Base-by-base conservation (phyloP, 257 asterid species). In the Nicotiana undulata region DNA sequence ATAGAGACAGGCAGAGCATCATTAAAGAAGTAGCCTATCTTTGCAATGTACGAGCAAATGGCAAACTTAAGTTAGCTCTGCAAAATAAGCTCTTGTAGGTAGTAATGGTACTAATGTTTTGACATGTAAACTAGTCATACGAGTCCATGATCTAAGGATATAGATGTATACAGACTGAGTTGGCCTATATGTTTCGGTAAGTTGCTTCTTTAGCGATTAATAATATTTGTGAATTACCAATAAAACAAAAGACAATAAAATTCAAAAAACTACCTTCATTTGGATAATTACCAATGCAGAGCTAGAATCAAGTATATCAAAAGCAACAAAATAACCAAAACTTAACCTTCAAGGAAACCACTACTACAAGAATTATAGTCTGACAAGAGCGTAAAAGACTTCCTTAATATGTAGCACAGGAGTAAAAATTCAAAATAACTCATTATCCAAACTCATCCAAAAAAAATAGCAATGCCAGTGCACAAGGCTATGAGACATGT, bases 401-500 rank as follows among this genome's bases (percentile, higher is more conserved):
- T 16, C 29, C 10, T 65, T 44, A 37, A 34, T 16, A n/a, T 2
- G 49, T 40, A 68, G 76, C 12, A 40, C 29, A 22, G 2, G 20
- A 12, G 40, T 32, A 40, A 17, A 16, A 20, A 10, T 68, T 67
- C 10, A 2, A 46, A 72, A 13, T 13, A 72, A 46, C 1, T 24
- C 78, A 72, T 72, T 31, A 15, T 46, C 31, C 15, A 46, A 15
- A 74, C 63, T 74, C 60, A 8, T 20, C 26, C 63, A 4, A 74
- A 74, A 74, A n/a, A 74, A 74, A 74, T 22, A 74, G 63, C 79
- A 74, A 49, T 74, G 61, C 78, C 20, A 68, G 58, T 40, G 32
- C 6, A 5, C 77, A 40, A 2, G 34, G 77, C 77, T 15, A 26
- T 24, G 8, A 51, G 44, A 49, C 63, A 15, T 44, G 13, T 1